Evolutionary conservation across 2,329 filamentous ascomycete species (phyloP), one percentile per base, ranked within the genome.

Genomic region (Trichoderma sp.): DNA sequence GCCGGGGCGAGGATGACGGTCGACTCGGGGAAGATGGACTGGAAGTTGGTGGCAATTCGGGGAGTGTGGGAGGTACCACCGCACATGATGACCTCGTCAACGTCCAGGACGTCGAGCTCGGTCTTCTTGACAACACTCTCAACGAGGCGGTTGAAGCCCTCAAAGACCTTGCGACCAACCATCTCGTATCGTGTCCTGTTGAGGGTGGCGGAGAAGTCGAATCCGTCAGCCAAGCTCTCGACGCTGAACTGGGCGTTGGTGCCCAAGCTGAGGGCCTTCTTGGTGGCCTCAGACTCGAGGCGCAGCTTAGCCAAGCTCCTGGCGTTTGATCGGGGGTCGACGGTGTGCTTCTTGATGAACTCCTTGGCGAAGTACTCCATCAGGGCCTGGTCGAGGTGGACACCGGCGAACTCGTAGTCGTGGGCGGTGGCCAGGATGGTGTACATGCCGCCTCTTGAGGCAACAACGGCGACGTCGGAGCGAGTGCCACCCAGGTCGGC

Each of bases 361-460:
- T 99, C 97, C 89, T 99, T 99, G 80, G 96, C 94, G 80, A 98
- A 98, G 88, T 98, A 93, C 84, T 99, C 96, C 83, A 98, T 94
- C 76, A 99, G 89, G 67, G 96, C 93, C 84, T 97, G 91, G 87
- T 99, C 97, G 75, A 99, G 89, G 79, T 95, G 92, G 45, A 91
- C 89, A 82, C 97, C 97, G 75, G 94, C 92, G 79, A 96, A 94
- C 82, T 98, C 95, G 86, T 97, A 98, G 88, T 99, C 97, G 87
- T 98, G 97, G 35, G 93, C 91, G 14, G 96, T 97, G 24, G 97
- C 95, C 75, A 99, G 89, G 80, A 98, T 92, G 76, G 95, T 98
- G 89, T 98, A 98, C 88, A 98, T 96, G 83, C 97, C 97, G 77
- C 95, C 95, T 84, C 96, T 92, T 81, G 94, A 97, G 78, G 95